Evolutionary conservation across 371 early-diverging fungal species (phyloP).

Genomic region (Blyttiomyces sp.): DNA sequence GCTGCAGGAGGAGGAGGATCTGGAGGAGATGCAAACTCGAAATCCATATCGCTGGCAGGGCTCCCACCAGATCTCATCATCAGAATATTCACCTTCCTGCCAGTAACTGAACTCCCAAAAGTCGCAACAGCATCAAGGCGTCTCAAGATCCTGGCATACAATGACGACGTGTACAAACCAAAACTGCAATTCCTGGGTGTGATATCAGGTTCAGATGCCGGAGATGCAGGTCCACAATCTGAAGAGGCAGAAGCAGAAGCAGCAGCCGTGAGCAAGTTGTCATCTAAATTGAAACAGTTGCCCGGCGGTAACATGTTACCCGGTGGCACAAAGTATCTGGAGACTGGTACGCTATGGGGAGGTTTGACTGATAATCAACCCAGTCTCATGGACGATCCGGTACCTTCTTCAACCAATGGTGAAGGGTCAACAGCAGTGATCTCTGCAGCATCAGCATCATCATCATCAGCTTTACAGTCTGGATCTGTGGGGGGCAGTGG

Average conservation of each 20-base stretch:
- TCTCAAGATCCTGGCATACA: constrained; percentile 48
- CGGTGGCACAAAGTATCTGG: constrained; percentile 36
- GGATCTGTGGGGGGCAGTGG: not conserved
- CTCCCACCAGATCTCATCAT: constrained; percentile 50
- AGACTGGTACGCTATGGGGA: constrained; percentile 44
- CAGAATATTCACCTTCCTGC: constrained; percentile 40
- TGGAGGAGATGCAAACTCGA: not conserved
- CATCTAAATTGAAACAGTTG: constrained; percentile 36
- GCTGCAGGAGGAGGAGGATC: not conserved
- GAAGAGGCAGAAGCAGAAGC: constrained; percentile 8
- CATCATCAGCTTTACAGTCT: too few species aligned
- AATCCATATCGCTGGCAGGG: constrained; percentile 22
- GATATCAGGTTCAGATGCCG: not conserved
- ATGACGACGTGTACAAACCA: constrained; percentile 43
- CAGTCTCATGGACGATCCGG: not conserved
- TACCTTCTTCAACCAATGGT: not conserved
- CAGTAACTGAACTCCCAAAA: constrained; percentile 36
- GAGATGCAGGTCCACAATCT: not conserved
- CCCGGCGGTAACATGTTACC: constrained; percentile 47
- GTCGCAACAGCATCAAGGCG: constrained; percentile 44
- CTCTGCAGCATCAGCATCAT: too few species aligned
- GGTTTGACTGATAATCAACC: not conserved
- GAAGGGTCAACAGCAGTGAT: too few species aligned
- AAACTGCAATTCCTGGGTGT: constrained; percentile 39
- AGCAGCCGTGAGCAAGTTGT: constrained; percentile 22